A percentile compares a stretch with the other conserved stretches of the same genome.
Evolutionary conservation across 2,329 filamentous ascomycete genomes (phyloP).

Genomic region (Trichoderma gracile): DNA sequence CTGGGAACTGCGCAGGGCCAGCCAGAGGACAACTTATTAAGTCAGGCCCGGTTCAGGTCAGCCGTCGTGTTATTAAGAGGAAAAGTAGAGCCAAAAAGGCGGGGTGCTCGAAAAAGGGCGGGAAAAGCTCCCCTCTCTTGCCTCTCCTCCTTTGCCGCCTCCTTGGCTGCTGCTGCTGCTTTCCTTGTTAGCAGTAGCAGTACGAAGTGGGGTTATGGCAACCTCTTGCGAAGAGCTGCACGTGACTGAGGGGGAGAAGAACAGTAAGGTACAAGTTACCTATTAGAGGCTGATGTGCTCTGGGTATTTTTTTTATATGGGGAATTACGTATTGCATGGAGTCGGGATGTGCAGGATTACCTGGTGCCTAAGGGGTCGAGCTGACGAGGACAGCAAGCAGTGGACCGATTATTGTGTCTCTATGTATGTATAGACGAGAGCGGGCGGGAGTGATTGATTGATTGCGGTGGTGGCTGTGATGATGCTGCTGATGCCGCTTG

Average conservation of each 20-base stretch:
- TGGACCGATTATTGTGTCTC: not conserved
- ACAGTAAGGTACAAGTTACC: no score
- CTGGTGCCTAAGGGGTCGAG: constrained; percentile 1
- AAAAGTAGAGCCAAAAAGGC: constrained; percentile 3
- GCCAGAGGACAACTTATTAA: no score
- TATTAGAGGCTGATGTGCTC: not conserved
- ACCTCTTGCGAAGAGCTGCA: not conserved
- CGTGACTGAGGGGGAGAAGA: constrained; percentile 15
- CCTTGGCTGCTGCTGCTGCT: not conserved
- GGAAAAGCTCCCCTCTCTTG: constrained; percentile 8
- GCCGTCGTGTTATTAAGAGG: not conserved
- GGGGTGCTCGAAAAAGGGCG: constrained; percentile 23
- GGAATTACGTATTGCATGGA: constrained; percentile 23
- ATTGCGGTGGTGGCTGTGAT: no score
- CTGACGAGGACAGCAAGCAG: not conserved
- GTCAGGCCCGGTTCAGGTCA: no score
- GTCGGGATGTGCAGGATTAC: not conserved
- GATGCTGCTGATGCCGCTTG: no score
- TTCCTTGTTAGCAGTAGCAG: not conserved
- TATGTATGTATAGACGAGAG: no score
- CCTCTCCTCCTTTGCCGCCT: not conserved
- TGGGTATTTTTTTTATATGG: not conserved
- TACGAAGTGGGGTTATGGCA: constrained; percentile 2
- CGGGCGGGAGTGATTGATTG: no score
- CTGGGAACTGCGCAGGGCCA: constrained; percentile 20